Evolutionary conservation across 768 basidiomycete species (phyloP), one percentile per base, ranked within the genome.

Genomic region (Xerocomellus intermedius): DNA sequence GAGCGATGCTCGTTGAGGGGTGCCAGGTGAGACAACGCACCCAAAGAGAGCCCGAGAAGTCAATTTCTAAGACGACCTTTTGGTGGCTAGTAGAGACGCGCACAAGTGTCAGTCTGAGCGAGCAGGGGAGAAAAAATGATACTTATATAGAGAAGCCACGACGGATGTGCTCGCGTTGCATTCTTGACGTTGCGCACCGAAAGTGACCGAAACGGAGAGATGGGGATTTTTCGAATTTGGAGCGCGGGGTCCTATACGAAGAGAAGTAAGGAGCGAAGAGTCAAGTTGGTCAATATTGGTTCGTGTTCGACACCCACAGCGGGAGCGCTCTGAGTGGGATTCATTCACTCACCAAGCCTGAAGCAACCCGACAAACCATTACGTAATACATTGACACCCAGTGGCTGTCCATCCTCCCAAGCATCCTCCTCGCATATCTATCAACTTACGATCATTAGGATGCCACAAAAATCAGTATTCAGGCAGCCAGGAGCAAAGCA

Each of bases 121-220:
- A 47, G 37, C 48, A 48, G 48, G 43, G 32, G 53, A 59, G 54
- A 53, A 55, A 70, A 58, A 75, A 75, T 57, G 66, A 66, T 64
- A 91, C 91, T 83, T 89, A 93, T 92, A 93, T 85, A 68, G 86
- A 81, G 81, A 94, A 93, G 65, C 91, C 91, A 74, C 90, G 83
- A 63, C 90, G 86, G 56, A 67, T 41, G 57, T 88, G 82, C 77
- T 93, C 91, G 77, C 87, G 84, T 75, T 88, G 88, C 76, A 86
- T 83, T 59, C 71, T 78, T 60, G 70, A 42, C 43, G 43, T 50
- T 49, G 57, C 35, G 39, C 10, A 46, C 41, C 16, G 19, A 50
- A 55, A 52, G 52, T 7, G 55, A 26, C 35, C 21, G 49, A 39
- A 36, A 28, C 10, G 26, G 22, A 28, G n/a, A n/a, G n/a, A n/a